Evolutionary conservation across 306 rosid species (phyloP).

Genomic region (Fagus sylvatica): DNA sequence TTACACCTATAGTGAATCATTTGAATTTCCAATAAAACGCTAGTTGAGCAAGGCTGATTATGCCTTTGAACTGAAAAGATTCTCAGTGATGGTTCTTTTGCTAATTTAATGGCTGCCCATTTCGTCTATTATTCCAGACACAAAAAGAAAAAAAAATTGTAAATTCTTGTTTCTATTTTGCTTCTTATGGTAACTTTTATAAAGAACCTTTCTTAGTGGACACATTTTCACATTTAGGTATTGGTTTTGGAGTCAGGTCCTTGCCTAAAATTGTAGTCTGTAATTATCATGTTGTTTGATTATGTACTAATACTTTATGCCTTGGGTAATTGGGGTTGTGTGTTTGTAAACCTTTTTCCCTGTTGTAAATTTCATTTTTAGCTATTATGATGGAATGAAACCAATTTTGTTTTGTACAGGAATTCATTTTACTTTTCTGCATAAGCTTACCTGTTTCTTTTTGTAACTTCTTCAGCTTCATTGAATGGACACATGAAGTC

Average conservation of each 20-base stretch:
- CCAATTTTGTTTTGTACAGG: neutral
- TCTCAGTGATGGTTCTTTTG: neutral
- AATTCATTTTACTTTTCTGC: constrained; percentile 8
- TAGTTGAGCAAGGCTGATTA: neutral
- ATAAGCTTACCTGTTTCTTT: constrained; percentile 30
- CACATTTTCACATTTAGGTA: neutral
- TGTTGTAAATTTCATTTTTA: constrained; percentile 5
- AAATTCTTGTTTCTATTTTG: neutral
- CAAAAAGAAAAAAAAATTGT: neutral
- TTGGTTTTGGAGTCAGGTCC: neutral
- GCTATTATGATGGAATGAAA: constrained; percentile 16
- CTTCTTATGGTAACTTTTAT: neutral
- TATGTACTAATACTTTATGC: neutral
- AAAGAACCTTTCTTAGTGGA: neutral
- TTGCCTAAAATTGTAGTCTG: neutral
- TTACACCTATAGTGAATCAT: constrained; percentile 3
- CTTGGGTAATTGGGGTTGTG: neutral
- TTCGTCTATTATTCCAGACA: neutral
- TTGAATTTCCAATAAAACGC: neutral
- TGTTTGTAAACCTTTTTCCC: neutral
- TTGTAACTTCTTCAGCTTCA: constrained; percentile 63
- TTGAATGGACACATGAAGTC: constrained; percentile 81
- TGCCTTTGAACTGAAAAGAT: neutral
- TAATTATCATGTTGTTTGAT: neutral
- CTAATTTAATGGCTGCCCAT: neutral